Percentiles rank a stretch among this genome's conserved stretches.
Evolutionary conservation across 2,329 filamentous ascomycete genomes (phyloP).

Genomic region (Bipolaris gigantea): DNA sequence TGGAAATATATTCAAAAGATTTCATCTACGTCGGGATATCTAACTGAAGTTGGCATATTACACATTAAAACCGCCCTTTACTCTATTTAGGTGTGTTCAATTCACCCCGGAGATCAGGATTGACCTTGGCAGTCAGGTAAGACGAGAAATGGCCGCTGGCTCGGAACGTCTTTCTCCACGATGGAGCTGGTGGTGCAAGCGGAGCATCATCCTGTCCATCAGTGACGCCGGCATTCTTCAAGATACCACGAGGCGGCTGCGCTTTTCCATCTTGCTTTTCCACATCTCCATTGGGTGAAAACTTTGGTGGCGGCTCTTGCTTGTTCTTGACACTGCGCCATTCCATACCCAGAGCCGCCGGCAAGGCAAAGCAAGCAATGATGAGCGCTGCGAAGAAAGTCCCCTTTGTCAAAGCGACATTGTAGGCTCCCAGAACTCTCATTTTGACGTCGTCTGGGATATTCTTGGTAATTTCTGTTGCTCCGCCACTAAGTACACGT

Average conservation of each 20-base stretch:
- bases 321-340: constrained; percentile 66
- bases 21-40: background rate
- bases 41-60: background rate
- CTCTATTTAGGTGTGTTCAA: constrained; percentile 4
- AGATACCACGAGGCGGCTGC: background rate
- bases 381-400: constrained; percentile 63
- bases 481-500: constrained; percentile 50
- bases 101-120: constrained; percentile 28
- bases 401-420: constrained; percentile 32
- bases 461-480: constrained; percentile 58
- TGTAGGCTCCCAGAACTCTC: constrained; percentile 34
- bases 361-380: constrained; percentile 56
- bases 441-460: constrained; percentile 20
- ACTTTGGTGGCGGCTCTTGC: background rate
- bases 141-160: constrained; percentile 30
- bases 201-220: constrained; percentile 1
- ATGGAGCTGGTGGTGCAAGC: constrained; percentile 12
- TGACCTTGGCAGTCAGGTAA: constrained; percentile 29
- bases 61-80: background rate
- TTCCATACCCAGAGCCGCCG: constrained; percentile 61
- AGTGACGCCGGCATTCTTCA: constrained; percentile 1
- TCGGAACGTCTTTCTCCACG: constrained; percentile 24
- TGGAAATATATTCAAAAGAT: background rate
- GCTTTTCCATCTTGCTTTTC: constrained; percentile 12
- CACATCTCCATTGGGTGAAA: constrained; percentile 8